Evolutionary conservation across 2,329 filamentous ascomycete genomes (phyloP).

Genomic region (Rhinocladiella similis): DNA sequence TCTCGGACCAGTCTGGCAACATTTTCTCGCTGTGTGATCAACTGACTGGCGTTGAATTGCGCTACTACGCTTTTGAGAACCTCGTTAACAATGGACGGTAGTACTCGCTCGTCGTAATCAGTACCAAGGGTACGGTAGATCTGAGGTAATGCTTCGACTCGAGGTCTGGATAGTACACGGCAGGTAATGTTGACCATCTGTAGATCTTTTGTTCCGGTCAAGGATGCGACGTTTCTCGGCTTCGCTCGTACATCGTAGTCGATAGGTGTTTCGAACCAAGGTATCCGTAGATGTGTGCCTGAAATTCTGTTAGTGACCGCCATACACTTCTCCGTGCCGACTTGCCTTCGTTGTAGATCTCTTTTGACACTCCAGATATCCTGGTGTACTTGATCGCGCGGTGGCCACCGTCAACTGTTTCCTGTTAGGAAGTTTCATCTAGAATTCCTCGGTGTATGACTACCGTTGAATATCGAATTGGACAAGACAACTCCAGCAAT

Average conservation of each 20-base stretch:
- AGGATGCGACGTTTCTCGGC: slow-evolving; percentile 91
- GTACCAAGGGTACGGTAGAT: slow-evolving; percentile 95
- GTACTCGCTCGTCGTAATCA: slow-evolving; percentile 94
- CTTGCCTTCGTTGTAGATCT: slow-evolving; percentile 91
- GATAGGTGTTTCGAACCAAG: slow-evolving; percentile 96
- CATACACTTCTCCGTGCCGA: neutral
- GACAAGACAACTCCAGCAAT: slow-evolving; percentile 42
- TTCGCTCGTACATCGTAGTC: slow-evolving; percentile 98
- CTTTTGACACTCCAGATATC: slow-evolving; percentile 87
- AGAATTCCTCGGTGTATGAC: slow-evolving; percentile 6
- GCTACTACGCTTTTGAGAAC: slow-evolving; percentile 98
- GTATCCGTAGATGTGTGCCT: slow-evolving; percentile 91
- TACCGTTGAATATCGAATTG: slow-evolving; percentile 70
- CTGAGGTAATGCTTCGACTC: slow-evolving; percentile 84
- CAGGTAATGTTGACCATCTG: slow-evolving; percentile 99
- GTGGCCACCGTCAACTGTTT: slow-evolving; percentile 88
- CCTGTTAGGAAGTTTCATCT: slow-evolving; percentile 10
- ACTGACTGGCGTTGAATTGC: slow-evolving; percentile 96
- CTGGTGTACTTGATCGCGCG: slow-evolving; percentile 98
- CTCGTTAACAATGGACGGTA: slow-evolving; percentile 98
- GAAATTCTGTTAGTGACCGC: slow-evolving; percentile 9
- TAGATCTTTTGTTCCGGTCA: slow-evolving; percentile 97
- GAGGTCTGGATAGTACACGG: slow-evolving; percentile 91
- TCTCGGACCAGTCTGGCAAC: slow-evolving; percentile 89
- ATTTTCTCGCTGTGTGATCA: slow-evolving; percentile 98